These are phyloP conservation scores for Francoa sonchifolia DNA, from an alignment of 441 rosid species.

Conservation along the genomic window DNA sequence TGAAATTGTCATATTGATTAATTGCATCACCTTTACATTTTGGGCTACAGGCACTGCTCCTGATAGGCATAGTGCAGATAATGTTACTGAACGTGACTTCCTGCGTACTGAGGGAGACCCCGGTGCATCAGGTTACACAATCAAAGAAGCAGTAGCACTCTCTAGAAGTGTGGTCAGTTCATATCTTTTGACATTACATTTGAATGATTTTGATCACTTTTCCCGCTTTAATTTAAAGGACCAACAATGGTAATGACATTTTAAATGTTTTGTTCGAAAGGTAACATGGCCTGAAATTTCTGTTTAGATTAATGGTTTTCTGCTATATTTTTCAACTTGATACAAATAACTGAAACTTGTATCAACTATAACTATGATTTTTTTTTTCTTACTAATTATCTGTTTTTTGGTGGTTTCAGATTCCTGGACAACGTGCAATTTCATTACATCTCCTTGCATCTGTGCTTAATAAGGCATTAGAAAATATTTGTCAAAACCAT, in stretches of 20 bases:
- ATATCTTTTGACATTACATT: constrained; percentile 2
- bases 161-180: constrained; percentile 74
- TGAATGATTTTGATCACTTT: neutral
- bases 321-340: neutral
- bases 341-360: no score
- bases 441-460: constrained; percentile 67
- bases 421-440: constrained; percentile 78
- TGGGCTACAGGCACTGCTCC: constrained; percentile 31
- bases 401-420: constrained; percentile 32
- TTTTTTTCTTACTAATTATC: neutral
- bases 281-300: no score
- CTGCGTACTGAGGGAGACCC: constrained; percentile 92
- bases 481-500: constrained; percentile 34
- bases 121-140: constrained; percentile 77
- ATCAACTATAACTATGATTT: neutral
- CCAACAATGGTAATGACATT: constrained; percentile 4
- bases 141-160: constrained; percentile 74
- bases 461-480: constrained; percentile 59
- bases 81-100: constrained; percentile 62
- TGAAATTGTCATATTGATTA: neutral
- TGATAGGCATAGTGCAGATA: constrained; percentile 20
- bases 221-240: constrained; percentile 2
- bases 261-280: no score
- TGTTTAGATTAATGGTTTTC: neutral
- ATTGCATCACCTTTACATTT: constrained; percentile 1